Percentiles rank a stretch among this genome's conserved stretches.
These are phyloP conservation scores for Pisolithus tinctorius DNA, from an alignment of 768 basidiomycete genomes.

Conservation along the genomic window DNA sequence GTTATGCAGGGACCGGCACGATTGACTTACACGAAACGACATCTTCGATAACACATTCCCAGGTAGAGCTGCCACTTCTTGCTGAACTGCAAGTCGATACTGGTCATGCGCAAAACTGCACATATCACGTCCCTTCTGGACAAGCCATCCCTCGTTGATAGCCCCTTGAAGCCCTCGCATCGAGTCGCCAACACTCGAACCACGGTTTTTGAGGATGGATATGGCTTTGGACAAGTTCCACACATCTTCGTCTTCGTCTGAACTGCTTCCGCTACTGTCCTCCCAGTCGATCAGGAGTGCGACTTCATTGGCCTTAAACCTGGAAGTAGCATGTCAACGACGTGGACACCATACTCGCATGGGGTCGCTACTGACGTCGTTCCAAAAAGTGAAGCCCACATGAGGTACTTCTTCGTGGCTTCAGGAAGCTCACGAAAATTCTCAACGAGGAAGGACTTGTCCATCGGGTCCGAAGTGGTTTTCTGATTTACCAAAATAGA, in stretches of 20 bases:
- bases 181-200: slow-evolving; percentile 40
- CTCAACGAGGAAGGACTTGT: slow-evolving; percentile 52
- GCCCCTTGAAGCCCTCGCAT: slow-evolving; percentile 66
- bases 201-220: slow-evolving; percentile 31
- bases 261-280: slow-evolving; percentile 46
- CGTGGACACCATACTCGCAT: neutral
- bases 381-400: slow-evolving; percentile 71
- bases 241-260: slow-evolving; percentile 36
- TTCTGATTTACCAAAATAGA: slow-evolving; percentile 45
- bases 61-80: slow-evolving; percentile 47
- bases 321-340: slow-evolving; percentile 16
- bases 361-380: slow-evolving; percentile 43
- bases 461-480: slow-evolving; percentile 49
- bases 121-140: slow-evolving; percentile 68
- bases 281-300: slow-evolving; percentile 71
- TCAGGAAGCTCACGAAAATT: slow-evolving; percentile 56
- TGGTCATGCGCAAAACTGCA: slow-evolving; percentile 71
- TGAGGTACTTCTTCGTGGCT: slow-evolving; percentile 59
- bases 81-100: slow-evolving; percentile 66
- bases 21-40: slow-evolving; percentile 52
- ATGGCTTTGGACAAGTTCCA: slow-evolving; percentile 50
- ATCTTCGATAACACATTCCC: slow-evolving; percentile 51
- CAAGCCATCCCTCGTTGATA: slow-evolving; percentile 67
- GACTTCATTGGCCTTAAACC: slow-evolving; percentile 70
- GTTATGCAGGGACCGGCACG: too few species aligned